A percentile compares a stretch with the other conserved stretches of the same genome.
These are phyloP conservation scores for Ogataea angusta DNA, from an alignment of 805 yeast species.

Conservation along the genomic window DNA sequence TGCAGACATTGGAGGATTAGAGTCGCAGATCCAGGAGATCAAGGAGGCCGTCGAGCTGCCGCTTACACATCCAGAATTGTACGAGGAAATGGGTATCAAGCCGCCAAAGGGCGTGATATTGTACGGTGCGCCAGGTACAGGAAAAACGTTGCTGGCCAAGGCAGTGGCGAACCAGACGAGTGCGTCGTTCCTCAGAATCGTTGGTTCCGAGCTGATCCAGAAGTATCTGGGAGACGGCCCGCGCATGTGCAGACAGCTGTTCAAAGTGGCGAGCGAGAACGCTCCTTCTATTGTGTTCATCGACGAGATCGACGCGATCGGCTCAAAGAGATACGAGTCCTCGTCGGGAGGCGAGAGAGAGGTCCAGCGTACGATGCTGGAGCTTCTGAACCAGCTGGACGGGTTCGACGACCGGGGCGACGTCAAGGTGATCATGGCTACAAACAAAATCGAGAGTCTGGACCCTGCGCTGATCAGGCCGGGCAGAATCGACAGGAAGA, in stretches of 20 bases:
- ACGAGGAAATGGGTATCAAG: conserved; percentile 96
- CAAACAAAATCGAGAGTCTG: conserved; percentile 87
- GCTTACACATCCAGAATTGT: conserved; percentile 89
- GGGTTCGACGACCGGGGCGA: conserved; percentile 98
- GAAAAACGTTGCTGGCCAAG: conserved; percentile 97
- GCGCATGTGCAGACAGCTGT: conserved; percentile 85
- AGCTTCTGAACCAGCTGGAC: conserved; percentile 88
- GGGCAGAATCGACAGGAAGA: conserved; percentile 95
- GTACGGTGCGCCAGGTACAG: conserved; percentile 99
- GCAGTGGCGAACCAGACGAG: conserved; percentile 98
- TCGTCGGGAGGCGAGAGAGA: conserved; percentile 95
- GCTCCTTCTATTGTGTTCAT: conserved; percentile 98
- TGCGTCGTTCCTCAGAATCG: conserved; percentile 93
- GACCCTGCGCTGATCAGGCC: conserved; percentile 97
- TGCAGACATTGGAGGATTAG: conserved; percentile 96
- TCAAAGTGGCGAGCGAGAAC: conserved; percentile 94
- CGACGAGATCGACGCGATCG: conserved; percentile 98
- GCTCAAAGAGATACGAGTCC: conserved; percentile 94
- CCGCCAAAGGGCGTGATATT: conserved; percentile 97
- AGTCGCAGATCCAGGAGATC: conserved; percentile 93
- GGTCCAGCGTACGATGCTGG: conserved; percentile 97
- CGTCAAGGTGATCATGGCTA: conserved; percentile 97
- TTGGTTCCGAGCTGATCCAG: conserved; percentile 95
- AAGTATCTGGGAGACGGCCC: conserved; percentile 98
- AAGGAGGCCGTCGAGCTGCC: conserved; percentile 97